Base-by-base conservation (phyloP, 2,329 filamentous ascomycete genomes). In the Cercospora brassicicola region DNA sequence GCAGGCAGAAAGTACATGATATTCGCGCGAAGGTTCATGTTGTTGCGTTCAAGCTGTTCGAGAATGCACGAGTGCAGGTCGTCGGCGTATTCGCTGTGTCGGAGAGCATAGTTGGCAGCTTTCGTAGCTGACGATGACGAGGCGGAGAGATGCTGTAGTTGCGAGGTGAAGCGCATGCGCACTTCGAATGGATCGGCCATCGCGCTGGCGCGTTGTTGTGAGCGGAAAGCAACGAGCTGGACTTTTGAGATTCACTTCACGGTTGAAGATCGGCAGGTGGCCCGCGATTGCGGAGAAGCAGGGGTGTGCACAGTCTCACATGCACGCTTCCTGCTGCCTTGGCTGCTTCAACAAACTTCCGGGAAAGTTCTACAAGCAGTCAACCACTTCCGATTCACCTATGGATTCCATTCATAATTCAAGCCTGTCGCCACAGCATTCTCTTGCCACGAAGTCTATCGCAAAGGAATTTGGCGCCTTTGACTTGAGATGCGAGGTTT, bases 1-100 rank as follows among this genome's bases (percentile, higher is more conserved):
- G 94, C 91, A 77, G 98, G 94, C 77, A 99, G 91, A 81, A 99
- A 99, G 81, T 96, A 99, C 91, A 99, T 96, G 79, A 99, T 98
- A 79, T 99, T 99, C 67, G 95, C 96, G 69, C 94, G 87, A 62
- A 90, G 96, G 81, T 99, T 99, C 91, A 99, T 96, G 73, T 92
- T 94, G 73, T 92, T 96, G 76, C 89, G 87, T 80, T 98, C 94
- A 31, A 99, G 86, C 80, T 98, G 94, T 81, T 99, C 95, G 53
- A 99, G 82, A 75, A 99, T 98, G 81, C 96, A 99, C 20, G 92
- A 96, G 80, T 99, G 95, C 74, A 99, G 83, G 80, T 99, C 95
- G 82, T 99, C 96, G 78, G 96, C 93, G 89, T 96, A 92, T 76
- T 98, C 94, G 72, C 89, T 89, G 82, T 97, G 92, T 80, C 93